Percentiles rank a stretch among this genome's conserved stretches.
Evolutionary conservation across 208 protist species (phyloP).

Genomic region (Zelonia costaricensis): DNA sequence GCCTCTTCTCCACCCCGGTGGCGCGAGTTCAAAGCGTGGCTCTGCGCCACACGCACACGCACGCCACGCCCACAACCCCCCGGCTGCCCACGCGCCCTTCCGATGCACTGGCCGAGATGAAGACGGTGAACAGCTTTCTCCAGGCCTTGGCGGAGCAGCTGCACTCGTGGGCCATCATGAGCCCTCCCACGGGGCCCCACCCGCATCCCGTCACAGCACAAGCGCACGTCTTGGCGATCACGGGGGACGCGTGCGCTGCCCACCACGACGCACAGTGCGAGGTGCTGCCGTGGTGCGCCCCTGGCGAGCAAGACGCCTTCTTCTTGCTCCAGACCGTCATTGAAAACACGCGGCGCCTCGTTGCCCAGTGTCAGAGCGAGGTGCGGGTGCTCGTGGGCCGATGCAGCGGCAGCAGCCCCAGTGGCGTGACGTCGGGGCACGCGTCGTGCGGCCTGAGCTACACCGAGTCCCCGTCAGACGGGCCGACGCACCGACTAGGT

Average conservation of each 20-base stretch:
- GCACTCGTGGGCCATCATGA: not conserved
- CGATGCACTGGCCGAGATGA: not conserved
- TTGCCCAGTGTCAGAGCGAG: not conserved
- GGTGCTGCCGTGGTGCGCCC: not conserved
- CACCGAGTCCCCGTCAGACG: slow-evolving; percentile 8
- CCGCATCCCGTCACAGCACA: too few species aligned
- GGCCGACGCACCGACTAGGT: not conserved
- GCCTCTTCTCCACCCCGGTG: not conserved
- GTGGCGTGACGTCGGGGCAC: not conserved
- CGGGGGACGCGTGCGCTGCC: not conserved
- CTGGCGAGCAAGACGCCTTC: not conserved
- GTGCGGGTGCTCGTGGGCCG: not conserved
- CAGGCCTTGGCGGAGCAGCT: slow-evolving; percentile 1
- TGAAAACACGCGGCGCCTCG: slow-evolving; percentile 14
- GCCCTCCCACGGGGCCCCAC: not conserved
- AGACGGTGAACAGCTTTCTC: not conserved
- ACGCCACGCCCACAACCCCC: too few species aligned
- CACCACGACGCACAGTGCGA: not conserved
- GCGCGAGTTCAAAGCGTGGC: too few species aligned
- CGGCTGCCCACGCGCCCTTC: not conserved
- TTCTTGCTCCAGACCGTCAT: slow-evolving; percentile 3
- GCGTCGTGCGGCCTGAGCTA: slow-evolving; percentile 13
- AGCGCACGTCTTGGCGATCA: too few species aligned
- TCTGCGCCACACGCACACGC: too few species aligned
- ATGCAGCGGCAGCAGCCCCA: not conserved